A percentile compares a stretch with the other conserved stretches of the same genome.
phyloP scores from a whole-genome alignment of 192 early-diverging fungal species.

The Coemansia asiatica region DNA sequence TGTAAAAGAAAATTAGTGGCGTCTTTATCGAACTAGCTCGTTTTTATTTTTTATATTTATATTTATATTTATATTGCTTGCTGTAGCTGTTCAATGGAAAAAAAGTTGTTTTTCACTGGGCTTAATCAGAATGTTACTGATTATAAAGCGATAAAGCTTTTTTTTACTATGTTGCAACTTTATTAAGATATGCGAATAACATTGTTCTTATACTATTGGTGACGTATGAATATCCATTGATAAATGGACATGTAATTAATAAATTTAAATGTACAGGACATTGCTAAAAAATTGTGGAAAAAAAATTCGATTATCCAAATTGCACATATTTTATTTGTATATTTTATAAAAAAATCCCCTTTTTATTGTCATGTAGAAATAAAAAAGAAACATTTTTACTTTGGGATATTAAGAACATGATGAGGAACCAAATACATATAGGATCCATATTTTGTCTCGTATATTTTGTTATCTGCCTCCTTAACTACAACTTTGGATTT shows the following conservation, averaged over 20 bases:
- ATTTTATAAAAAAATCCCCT: too few species aligned
- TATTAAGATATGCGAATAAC: too few species aligned
- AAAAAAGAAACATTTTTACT: not conserved
- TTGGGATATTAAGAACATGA: slow-evolving; percentile 12
- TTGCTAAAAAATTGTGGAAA: not conserved
- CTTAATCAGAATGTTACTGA: not conserved
- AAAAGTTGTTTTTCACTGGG: not conserved
- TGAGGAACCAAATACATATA: slow-evolving; percentile 46
- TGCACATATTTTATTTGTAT: too few species aligned
- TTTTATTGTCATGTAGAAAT: too few species aligned
- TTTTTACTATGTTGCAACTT: too few species aligned
- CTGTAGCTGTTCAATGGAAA: not conserved
- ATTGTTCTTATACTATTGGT: not conserved
- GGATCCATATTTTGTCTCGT: slow-evolving; percentile 33
- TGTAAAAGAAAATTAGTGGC: slow-evolving; percentile 4
- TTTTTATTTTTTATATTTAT: not conserved
- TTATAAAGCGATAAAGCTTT: not conserved
- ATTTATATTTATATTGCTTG: not conserved
- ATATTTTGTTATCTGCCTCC: slow-evolving; percentile 10
- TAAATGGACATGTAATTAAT: not conserved
- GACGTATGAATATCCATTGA: not conserved
- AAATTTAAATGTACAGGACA: not conserved
- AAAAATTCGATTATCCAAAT: too few species aligned
- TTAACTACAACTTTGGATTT: slow-evolving; percentile 21
- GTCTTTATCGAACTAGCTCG: not conserved